Evolutionary conservation across 371 early-diverging fungal genomes (phyloP).

Genomic region (Mortierella sp.): DNA sequence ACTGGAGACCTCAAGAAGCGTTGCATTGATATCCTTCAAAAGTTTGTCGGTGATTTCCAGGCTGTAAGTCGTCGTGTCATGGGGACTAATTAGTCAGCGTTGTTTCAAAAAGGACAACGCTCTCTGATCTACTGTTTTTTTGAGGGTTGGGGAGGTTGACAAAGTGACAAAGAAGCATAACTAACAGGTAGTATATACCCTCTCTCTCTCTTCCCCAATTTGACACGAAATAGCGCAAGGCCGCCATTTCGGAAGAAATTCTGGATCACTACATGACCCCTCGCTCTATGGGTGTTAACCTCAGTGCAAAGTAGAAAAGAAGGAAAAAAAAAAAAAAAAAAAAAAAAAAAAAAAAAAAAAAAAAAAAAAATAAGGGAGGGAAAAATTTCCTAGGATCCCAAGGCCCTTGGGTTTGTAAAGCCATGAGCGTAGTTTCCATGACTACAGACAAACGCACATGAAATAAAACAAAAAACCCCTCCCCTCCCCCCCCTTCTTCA

Average conservation of each 20-base stretch:
- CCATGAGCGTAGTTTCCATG: too few relatives aligned
- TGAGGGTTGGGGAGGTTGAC: too few relatives aligned
- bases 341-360: slow-evolving; percentile 4
- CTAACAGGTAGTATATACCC: not conserved
- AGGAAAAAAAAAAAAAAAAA: slow-evolving; percentile 5
- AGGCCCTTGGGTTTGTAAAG: too few relatives aligned
- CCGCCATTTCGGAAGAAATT: slow-evolving; percentile 71
- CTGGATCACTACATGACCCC: slow-evolving; percentile 71
- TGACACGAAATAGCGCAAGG: slow-evolving; percentile 59
- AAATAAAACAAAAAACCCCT: too few relatives aligned
- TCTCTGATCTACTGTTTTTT: not conserved
- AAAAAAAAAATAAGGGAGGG: not conserved
- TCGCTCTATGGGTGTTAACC: slow-evolving; percentile 36
- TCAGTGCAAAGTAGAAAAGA: slow-evolving; percentile 34
- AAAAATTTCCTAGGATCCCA: too few relatives aligned
- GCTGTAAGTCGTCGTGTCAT: slow-evolving; percentile 50
- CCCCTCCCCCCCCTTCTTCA: too few relatives aligned
- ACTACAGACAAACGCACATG: too few relatives aligned
- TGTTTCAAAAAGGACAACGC: too few relatives aligned
- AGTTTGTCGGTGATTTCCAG: slow-evolving; percentile 92
- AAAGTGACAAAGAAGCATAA: not conserved
- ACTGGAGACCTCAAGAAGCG: slow-evolving; percentile 95
- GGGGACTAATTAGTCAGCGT: not conserved
- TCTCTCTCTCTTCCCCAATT: slow-evolving; percentile 7
- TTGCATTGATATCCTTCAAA: slow-evolving; percentile 91